These are phyloP conservation scores for Penicillium fuscoglaucum DNA, from an alignment of 2,329 filamentous ascomycete genomes.

Conservation along the genomic window DNA sequence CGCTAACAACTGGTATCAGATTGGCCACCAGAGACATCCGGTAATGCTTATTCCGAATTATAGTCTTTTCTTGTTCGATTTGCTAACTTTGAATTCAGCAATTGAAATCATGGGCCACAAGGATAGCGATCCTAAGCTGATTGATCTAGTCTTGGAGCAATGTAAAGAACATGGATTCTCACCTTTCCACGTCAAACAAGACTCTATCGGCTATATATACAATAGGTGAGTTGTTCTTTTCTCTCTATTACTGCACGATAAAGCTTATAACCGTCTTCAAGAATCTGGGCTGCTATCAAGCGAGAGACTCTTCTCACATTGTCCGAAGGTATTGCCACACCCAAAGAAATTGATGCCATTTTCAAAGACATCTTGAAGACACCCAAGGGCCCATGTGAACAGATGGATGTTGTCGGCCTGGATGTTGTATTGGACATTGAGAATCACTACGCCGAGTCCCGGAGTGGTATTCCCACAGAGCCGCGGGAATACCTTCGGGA, in stretches of 20 bases:
- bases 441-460: slow-evolving; percentile 40
- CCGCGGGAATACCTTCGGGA: slow-evolving; percentile 36
- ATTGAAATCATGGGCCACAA: slow-evolving; percentile 45
- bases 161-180: slow-evolving; percentile 37
- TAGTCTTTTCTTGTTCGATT: not conserved
- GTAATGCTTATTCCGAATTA: slow-evolving; percentile 15
- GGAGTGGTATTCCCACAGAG: slow-evolving; percentile 30
- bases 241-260: not conserved
- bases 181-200: slow-evolving; percentile 39
- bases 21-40: slow-evolving; percentile 43
- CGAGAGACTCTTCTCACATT: slow-evolving; percentile 41
- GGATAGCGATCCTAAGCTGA: slow-evolving; percentile 32
- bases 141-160: slow-evolving; percentile 33
- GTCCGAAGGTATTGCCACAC: slow-evolving; percentile 37
- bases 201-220: slow-evolving; percentile 44
- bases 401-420: slow-evolving; percentile 45
- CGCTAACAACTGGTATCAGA: slow-evolving; percentile 23
- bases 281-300: slow-evolving; percentile 48
- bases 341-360: slow-evolving; percentile 41
- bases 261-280: slow-evolving; percentile 8
- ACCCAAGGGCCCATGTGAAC: slow-evolving; percentile 39
- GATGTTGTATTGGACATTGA: slow-evolving; percentile 46
- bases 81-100: slow-evolving; percentile 16
- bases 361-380: slow-evolving; percentile 41
- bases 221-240: slow-evolving; percentile 32